phyloP scores from a whole-genome alignment of 352 stramenopile genomes.

The Phytophthora vignae region DNA sequence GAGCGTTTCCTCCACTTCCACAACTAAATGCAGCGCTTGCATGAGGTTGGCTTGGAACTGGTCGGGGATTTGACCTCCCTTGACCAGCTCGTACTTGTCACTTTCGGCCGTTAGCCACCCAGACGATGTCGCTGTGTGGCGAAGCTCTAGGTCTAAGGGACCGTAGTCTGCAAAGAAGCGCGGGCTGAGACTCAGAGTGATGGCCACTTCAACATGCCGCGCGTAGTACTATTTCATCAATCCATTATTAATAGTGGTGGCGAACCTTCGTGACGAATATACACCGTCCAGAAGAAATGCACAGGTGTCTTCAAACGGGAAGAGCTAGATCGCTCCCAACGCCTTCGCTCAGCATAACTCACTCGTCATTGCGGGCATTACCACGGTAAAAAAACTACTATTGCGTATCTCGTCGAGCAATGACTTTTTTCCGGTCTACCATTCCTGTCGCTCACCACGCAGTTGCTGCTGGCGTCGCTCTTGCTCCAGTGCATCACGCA shows the following conservation, averaged over 20 bases:
- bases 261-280: no score
- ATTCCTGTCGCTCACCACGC: constrained; percentile 46
- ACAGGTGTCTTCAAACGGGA: no score
- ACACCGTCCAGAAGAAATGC: no score
- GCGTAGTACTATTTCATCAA: no score
- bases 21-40: neutral
- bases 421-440: constrained; percentile 19
- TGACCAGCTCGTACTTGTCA: neutral
- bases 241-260: no score
- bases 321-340: no score
- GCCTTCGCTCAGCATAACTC: no score
- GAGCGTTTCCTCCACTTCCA: neutral
- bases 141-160: neutral
- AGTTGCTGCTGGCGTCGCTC: constrained; percentile 71
- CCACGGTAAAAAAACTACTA: neutral
- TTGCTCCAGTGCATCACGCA: constrained; percentile 81
- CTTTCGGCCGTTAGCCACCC: neutral
- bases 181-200: no score
- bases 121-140: neutral
- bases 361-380: neutral
- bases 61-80: neutral
- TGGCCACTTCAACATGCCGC: no score
- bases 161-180: neutral
- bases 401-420: neutral
- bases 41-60: neutral